phyloP scores from a whole-genome alignment of 768 basidiomycete genomes.

The Naematelia aurantialba region DNA sequence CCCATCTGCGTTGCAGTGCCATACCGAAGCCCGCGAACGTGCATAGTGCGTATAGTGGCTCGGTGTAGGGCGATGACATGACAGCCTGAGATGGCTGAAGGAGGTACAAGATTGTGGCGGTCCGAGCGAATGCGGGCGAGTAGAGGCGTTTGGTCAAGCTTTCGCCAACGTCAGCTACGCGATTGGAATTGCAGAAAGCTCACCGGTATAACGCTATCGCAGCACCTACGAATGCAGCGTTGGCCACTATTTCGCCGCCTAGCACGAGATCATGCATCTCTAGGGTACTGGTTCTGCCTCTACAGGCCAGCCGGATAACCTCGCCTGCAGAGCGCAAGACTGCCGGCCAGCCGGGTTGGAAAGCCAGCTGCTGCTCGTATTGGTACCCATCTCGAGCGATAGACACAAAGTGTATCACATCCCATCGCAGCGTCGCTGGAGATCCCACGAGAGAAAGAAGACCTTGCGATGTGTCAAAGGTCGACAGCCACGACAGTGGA shows the following conservation, averaged over 20 bases:
- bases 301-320: conserved; percentile 6
- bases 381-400: conserved; percentile 61
- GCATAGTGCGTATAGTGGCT: conserved; percentile 78
- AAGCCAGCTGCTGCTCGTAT: conserved; percentile 84
- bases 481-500: conserved; percentile 6
- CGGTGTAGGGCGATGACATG: conserved; percentile 68
- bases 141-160: conserved; percentile 57
- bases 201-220: conserved; percentile 47
- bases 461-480: conserved; percentile 35
- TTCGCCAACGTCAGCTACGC: conserved; percentile 22
- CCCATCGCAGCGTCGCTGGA: conserved; percentile 69
- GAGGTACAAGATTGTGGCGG: conserved; percentile 66
- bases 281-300: conserved; percentile 5
- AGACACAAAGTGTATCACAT: conserved; percentile 72
- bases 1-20: conserved; percentile 11
- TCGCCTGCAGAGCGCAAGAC: conserved; percentile 54
- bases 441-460: conserved; percentile 2
- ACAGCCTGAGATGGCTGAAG: conserved; percentile 77
- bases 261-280: conserved; percentile 19
- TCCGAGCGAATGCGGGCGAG: conserved; percentile 61
- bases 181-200: conserved; percentile 51
- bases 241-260: conserved; percentile 32
- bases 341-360: conserved; percentile 66
- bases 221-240: conserved; percentile 25
- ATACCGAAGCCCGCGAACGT: conserved; percentile 63